Evolutionary conservation across 306 rosid species (phyloP).

Genomic region (Malus sieversii): DNA sequence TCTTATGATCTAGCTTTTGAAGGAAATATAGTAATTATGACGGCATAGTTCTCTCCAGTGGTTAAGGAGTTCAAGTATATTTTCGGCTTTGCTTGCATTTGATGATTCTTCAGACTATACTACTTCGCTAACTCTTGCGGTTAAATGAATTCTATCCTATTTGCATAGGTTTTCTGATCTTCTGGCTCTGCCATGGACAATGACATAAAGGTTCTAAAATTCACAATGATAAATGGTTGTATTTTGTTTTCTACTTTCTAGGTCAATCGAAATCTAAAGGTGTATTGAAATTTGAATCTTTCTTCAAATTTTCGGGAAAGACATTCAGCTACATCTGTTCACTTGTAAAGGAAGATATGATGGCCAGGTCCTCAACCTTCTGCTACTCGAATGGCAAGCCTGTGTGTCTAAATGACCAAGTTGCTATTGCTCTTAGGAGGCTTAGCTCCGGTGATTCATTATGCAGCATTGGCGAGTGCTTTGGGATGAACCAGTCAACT

Average conservation of each 20-base stretch:
- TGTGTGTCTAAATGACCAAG: conserved; percentile 70
- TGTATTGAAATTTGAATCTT: conserved; percentile 53
- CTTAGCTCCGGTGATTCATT: conserved; percentile 85
- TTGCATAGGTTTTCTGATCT: neutral
- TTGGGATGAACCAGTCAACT: conserved; percentile 62
- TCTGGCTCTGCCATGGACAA: neutral
- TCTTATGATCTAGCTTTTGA: neutral
- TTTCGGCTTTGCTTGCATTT: neutral
- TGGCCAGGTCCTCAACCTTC: conserved; percentile 46
- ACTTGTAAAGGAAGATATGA: conserved; percentile 65
- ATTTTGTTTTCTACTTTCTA: conserved; percentile 25
- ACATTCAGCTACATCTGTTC: conserved; percentile 81
- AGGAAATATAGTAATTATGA: neutral
- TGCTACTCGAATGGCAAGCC: conserved; percentile 41
- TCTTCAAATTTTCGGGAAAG: conserved; percentile 73
- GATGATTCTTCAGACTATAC: neutral
- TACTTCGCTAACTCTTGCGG: neutral
- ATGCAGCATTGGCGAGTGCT: conserved; percentile 59
- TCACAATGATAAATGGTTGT: neutral
- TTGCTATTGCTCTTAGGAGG: conserved; percentile 82
- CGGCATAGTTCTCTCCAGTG: neutral
- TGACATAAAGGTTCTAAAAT: neutral
- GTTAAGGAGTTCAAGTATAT: neutral
- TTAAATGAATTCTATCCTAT: neutral
- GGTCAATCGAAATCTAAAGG: conserved; percentile 50